Evolutionary conservation across 1,139 yeast genomes (phyloP).

Genomic region (Suhomyces chickasaworum): DNA sequence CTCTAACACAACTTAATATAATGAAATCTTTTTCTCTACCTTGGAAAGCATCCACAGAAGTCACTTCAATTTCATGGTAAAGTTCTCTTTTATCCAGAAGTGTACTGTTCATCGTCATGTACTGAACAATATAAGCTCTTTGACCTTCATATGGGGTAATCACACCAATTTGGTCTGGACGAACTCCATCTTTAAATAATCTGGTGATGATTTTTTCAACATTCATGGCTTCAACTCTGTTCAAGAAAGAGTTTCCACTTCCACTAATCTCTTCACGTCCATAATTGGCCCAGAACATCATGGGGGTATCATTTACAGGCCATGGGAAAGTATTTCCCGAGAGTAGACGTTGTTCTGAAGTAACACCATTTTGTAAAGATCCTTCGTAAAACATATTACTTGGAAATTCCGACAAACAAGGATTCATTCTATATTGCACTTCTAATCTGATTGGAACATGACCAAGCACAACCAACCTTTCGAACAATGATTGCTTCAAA

Average conservation of each 20-base stretch:
- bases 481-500: conserved; percentile 80
- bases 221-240: conserved; percentile 89
- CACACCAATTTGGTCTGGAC: conserved; percentile 83
- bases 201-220: conserved; percentile 79
- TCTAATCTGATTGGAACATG: conserved; percentile 84
- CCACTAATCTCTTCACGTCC: conserved; percentile 89
- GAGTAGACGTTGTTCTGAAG: conserved; percentile 66
- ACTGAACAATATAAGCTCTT: conserved; percentile 77
- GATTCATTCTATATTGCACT: conserved; percentile 96
- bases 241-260: conserved; percentile 81
- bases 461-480: conserved; percentile 80
- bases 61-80: conserved; percentile 78
- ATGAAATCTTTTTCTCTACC: conserved; percentile 94
- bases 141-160: conserved; percentile 96
- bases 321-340: conserved; percentile 72
- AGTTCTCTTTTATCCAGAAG: conserved; percentile 58
- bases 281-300: conserved; percentile 94
- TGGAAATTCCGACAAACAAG: conserved; percentile 81
- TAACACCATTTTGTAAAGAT: conserved; percentile 86
- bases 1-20: conserved; percentile 87
- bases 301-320: conserved; percentile 81
- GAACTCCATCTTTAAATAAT: conserved; percentile 77
- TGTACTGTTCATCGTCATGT: conserved; percentile 74
- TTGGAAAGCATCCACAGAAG: conserved; percentile 94
- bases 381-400: conserved; percentile 95